Base-by-base conservation (phyloP, 768 basidiomycete genomes). In the Serpula lacrymans region DNA sequence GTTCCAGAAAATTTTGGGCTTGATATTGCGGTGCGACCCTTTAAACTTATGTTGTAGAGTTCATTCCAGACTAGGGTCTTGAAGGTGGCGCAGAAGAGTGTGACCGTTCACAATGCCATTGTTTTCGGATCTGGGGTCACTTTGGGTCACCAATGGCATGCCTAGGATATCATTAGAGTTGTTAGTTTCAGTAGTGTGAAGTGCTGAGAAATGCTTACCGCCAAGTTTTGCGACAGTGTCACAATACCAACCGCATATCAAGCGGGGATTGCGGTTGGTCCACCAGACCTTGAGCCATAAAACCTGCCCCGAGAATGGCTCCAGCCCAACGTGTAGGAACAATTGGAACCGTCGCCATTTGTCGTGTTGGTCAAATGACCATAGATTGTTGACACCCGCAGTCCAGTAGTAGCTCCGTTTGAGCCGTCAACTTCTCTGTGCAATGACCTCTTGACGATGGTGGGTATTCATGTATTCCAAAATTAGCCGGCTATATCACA, bases 71-170 rank as follows among this genome's bases (percentile, higher is more conserved):
- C 42, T 37, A 0, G 70, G 65, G 48, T 77, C 71, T 3, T 67
- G 59, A 0, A 27, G 31, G 3, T 74, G 72, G 1, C 67, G 61
- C 0, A 69, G 47, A 0, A 47, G 16, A 0, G 74, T 72, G 0
- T 74, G 70, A 0, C 51, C 51, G 47, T 76, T 75, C 0, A 72
- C 73, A 12, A 73, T 54, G 0, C 64, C 60, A 40, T 62, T 58
- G 42, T 75, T 77, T 40, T 74, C 70, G 0, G 52, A 35, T 1
- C 72, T 72, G 1, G 54, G 64, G 49, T 75, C 71, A 42, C 69
- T 71, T 43, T 71, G 70, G 0, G 70, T 70, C 0, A 68, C 40
- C 1, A 72, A 40, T 4, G 70, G 67, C 4, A 73, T 52, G 18
- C 39, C 66, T 69, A 30, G 18, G 36, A 10, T 26, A 24, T 36